A percentile compares a stretch with the other conserved stretches of the same genome.
phyloP scores from a whole-genome alignment of 108 stramenopile genomes.

The Ochromonas danica region DNA sequence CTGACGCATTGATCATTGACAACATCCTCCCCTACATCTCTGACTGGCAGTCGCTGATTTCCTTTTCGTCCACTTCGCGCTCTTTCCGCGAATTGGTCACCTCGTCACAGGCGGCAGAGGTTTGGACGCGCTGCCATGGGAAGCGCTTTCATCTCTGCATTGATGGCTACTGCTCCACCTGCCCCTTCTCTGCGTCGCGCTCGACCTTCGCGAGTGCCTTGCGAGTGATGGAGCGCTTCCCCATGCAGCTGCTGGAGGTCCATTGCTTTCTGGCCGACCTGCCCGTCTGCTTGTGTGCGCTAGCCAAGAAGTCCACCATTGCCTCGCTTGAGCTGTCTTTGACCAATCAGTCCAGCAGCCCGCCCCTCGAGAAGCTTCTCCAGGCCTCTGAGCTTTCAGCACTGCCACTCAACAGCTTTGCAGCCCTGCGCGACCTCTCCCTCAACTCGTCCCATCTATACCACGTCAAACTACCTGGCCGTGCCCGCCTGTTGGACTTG shows the following conservation, averaged over 20 bases:
- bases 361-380: background rate
- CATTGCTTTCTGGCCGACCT: background rate
- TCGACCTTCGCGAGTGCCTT: background rate
- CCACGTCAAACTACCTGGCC: background rate
- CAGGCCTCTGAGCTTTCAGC: background rate
- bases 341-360: background rate
- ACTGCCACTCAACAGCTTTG: background rate
- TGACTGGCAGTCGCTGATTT: too few species aligned
- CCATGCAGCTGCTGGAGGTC: background rate
- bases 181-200: background rate
- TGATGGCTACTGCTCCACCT: background rate
- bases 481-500: background rate
- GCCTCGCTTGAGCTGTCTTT: background rate
- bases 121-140: background rate
- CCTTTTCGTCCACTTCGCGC: too few species aligned
- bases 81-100: too few species aligned
- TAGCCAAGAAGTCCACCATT: background rate
- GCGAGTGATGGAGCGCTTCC: background rate
- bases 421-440: background rate
- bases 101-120: too few species aligned
- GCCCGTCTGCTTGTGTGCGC: background rate
- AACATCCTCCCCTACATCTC: too few species aligned
- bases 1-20: too few species aligned
- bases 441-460: background rate
- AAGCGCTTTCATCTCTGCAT: background rate